These are phyloP conservation scores for Rhododendron simsii DNA, from an alignment of 148 eudicot genomes.

Conservation along the genomic window DNA sequence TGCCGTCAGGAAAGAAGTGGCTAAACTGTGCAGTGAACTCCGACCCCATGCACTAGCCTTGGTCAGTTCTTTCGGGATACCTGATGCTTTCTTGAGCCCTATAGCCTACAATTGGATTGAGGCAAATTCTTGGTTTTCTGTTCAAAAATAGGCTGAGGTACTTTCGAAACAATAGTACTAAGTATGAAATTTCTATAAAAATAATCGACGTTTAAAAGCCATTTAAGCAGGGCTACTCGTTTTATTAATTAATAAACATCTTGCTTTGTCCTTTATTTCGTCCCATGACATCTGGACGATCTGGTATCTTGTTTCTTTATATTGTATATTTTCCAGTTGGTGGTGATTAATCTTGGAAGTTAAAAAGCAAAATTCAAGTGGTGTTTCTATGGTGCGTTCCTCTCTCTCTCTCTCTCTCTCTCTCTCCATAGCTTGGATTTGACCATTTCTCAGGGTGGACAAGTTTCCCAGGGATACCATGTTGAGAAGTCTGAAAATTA, in stretches of 20 bases:
- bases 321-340: neutral
- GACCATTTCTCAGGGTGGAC: neutral
- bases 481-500: no score
- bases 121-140: slow-evolving; percentile 60
- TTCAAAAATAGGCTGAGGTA: slow-evolving; percentile 17
- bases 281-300: neutral
- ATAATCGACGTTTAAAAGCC: neutral
- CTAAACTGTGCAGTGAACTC: slow-evolving; percentile 70
- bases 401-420: no score
- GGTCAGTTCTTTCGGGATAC: slow-evolving; percentile 71
- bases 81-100: slow-evolving; percentile 65
- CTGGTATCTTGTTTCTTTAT: neutral
- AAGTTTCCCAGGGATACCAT: no score
- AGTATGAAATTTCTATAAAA: neutral
- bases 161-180: neutral
- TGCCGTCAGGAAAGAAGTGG: slow-evolving; percentile 69
- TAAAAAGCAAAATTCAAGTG: neutral
- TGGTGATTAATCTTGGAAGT: neutral
- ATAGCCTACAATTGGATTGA: slow-evolving; percentile 74
- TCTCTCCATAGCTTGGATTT: neutral
- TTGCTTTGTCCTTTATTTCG: neutral
- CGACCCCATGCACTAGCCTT: slow-evolving; percentile 79
- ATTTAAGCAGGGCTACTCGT: neutral
- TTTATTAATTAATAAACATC: neutral
- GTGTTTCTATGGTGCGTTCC: neutral